These are phyloP conservation scores for Salix suchowensis DNA, from an alignment of 345 rosid genomes.

Conservation along the genomic window DNA sequence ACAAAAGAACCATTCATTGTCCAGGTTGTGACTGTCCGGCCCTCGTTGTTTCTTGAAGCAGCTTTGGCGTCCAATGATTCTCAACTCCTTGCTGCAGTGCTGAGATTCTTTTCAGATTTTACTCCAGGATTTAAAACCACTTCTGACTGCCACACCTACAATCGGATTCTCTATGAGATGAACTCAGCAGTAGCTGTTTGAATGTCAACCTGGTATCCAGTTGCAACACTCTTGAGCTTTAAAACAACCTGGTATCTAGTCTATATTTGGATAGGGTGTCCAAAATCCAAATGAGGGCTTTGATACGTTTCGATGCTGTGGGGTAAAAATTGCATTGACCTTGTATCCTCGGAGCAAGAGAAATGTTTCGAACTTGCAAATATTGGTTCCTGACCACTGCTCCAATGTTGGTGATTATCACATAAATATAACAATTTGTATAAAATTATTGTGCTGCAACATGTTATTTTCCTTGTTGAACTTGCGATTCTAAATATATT, in stretches of 20 bases:
- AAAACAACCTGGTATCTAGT: neutral
- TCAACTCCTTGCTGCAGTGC: constrained; percentile 78
- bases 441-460: neutral
- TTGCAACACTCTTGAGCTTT: neutral
- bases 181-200: constrained; percentile 22
- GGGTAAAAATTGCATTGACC: neutral
- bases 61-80: constrained; percentile 69
- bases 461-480: neutral
- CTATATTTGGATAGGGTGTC: neutral
- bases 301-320: neutral
- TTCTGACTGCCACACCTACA: constrained; percentile 51
- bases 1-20: constrained; percentile 4
- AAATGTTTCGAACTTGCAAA: too few relatives aligned
- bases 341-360: too few relatives aligned
- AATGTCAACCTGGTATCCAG: neutral
- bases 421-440: neutral
- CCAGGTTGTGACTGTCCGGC: constrained; percentile 68
- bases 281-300: neutral
- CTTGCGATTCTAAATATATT: neutral
- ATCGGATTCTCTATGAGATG: constrained; percentile 65
- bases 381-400: neutral
- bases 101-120: constrained; percentile 82
- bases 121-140: constrained; percentile 67
- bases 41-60: constrained; percentile 76
- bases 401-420: neutral